These are phyloP conservation scores for Euphorbia pulcherrima DNA, from an alignment of 345 rosid genomes.

Conservation along the genomic window DNA sequence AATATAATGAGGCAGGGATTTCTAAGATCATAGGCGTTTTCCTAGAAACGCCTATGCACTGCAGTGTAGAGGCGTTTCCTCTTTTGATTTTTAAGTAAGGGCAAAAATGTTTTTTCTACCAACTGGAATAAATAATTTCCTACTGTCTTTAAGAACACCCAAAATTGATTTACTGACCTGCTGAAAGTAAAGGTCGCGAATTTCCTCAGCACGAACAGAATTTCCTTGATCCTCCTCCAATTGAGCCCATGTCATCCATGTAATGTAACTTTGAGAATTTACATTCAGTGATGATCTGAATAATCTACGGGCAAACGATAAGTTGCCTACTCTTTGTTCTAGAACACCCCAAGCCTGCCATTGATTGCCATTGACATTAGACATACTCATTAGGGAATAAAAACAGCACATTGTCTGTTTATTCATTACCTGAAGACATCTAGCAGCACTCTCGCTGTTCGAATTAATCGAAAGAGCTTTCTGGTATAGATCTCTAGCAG, in stretches of 20 bases:
- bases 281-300: constrained; percentile 76
- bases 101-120: too few species aligned
- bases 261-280: constrained; percentile 83
- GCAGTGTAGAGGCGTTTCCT: too few species aligned
- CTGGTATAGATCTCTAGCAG: constrained; percentile 80
- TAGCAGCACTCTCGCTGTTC: constrained; percentile 78
- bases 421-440: constrained; percentile 73
- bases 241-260: constrained; percentile 99
- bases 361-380: background rate
- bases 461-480: constrained; percentile 69
- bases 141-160: too few species aligned
- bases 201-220: constrained; percentile 85
- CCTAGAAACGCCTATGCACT: too few species aligned
- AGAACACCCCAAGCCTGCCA: constrained; percentile 94
- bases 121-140: too few species aligned
- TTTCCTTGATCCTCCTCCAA: constrained; percentile 97
- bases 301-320: constrained; percentile 81
- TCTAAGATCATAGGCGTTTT: too few species aligned
- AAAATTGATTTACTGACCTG: constrained; percentile 50
- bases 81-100: too few species aligned
- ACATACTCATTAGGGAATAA: background rate
- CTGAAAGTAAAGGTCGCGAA: constrained; percentile 84
- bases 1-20: too few species aligned
- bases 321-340: constrained; percentile 82
- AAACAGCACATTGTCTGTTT: background rate